Conservation (phyloP, 768 basidiomycete genomes). For the Leucogyrophana mollusca region DNA sequence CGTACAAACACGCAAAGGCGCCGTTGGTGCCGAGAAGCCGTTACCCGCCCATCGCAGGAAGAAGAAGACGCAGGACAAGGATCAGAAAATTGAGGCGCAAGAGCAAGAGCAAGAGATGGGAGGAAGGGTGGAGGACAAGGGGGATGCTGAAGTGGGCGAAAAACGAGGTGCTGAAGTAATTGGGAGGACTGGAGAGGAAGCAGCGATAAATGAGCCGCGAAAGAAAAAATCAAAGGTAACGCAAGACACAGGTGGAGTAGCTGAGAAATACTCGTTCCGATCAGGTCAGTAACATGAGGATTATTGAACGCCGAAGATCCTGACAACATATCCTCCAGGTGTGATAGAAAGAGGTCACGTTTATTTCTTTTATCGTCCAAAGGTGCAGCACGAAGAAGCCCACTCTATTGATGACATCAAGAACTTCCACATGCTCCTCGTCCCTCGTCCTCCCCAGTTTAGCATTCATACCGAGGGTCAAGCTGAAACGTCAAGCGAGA, state of each 20-base stretch:
- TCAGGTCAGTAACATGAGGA: slow-evolving; percentile 4
- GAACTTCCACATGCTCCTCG: slow-evolving; percentile 58
- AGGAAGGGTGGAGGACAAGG: slow-evolving; percentile 15
- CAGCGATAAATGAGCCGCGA: slow-evolving; percentile 6
- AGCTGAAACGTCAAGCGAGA: slow-evolving; percentile 12
- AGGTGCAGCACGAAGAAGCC: slow-evolving; percentile 51
- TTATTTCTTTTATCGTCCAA: slow-evolving; percentile 65
- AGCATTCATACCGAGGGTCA: slow-evolving; percentile 15
- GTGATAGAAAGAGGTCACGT: slow-evolving; percentile 59
- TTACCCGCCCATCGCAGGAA: not conserved
- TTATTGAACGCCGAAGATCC: not conserved
- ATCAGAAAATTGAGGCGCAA: slow-evolving; percentile 25
- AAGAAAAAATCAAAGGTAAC: slow-evolving; percentile 9
- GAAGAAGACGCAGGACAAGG: slow-evolving; percentile 25
- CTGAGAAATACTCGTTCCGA: slow-evolving; percentile 8
- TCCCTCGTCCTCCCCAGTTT: slow-evolving; percentile 53
- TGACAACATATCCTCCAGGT: slow-evolving; percentile 30
- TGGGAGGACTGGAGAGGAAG: slow-evolving; percentile 12
- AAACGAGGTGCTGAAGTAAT: slow-evolving; percentile 4
- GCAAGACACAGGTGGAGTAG: slow-evolving; percentile 18
- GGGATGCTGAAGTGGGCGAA: slow-evolving; percentile 16
- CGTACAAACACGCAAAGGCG: slow-evolving; percentile 10
- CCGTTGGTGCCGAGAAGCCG: too few species aligned
- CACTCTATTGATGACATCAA: slow-evolving; percentile 56
- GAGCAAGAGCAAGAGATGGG: slow-evolving; percentile 11